Evolutionary conservation across 768 basidiomycete genomes (phyloP).

Genomic region (Leccinum ochraceum): DNA sequence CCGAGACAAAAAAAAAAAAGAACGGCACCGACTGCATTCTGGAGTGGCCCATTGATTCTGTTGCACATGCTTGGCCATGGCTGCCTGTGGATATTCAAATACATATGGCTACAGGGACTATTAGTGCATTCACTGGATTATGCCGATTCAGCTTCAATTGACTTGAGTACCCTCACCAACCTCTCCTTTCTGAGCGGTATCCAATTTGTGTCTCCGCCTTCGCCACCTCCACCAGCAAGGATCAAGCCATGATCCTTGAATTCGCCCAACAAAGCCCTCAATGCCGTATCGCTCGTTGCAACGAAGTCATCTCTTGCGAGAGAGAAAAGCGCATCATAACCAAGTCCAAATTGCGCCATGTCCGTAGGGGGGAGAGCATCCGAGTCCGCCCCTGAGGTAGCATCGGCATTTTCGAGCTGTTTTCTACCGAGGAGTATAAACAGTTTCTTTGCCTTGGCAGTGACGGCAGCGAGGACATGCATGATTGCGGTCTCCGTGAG

Average conservation of each 20-base stretch:
- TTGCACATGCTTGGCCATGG: slow-evolving; percentile 24
- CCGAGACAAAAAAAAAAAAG: neutral
- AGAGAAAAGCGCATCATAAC: slow-evolving; percentile 69
- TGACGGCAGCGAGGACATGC: slow-evolving; percentile 86
- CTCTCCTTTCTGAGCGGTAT: slow-evolving; percentile 83
- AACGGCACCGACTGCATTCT: neutral
- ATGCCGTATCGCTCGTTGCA: slow-evolving; percentile 83
- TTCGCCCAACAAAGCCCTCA: slow-evolving; percentile 82
- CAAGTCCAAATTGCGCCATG: slow-evolving; percentile 53
- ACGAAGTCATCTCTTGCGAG: slow-evolving; percentile 81
- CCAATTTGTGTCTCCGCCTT: slow-evolving; percentile 69
- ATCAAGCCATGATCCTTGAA: slow-evolving; percentile 91
- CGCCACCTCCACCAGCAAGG: slow-evolving; percentile 46
- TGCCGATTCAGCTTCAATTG: slow-evolving; percentile 25
- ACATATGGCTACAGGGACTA: slow-evolving; percentile 1
- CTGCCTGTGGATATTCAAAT: neutral
- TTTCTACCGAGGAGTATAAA: slow-evolving; percentile 69
- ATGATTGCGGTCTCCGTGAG: slow-evolving; percentile 77
- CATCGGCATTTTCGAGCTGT: slow-evolving; percentile 62
- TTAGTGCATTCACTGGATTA: slow-evolving; percentile 9
- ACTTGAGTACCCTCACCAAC: slow-evolving; percentile 48
- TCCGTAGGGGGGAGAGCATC: slow-evolving; percentile 16
- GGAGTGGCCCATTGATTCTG: neutral
- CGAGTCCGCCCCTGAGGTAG: slow-evolving; percentile 10
- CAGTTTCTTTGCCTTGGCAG: slow-evolving; percentile 80